Percentiles rank a stretch among this genome's conserved stretches.
Evolutionary conservation across 805 yeast species (phyloP).

Genomic region (Candida ficus): DNA sequence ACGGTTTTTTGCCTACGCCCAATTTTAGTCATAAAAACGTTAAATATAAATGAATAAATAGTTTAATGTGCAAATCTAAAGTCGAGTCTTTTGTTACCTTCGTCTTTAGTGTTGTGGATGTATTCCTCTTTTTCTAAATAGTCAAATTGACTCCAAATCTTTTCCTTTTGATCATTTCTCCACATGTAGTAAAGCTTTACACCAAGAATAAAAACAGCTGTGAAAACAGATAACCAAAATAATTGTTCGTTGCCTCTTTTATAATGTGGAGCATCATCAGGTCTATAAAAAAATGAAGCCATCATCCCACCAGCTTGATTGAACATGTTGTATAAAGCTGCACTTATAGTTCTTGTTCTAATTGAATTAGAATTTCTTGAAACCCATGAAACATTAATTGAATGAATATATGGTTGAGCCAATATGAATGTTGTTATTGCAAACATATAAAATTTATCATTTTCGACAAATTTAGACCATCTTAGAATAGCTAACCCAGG

Average conservation of each 20-base stretch:
- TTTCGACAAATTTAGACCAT: slow-evolving; percentile 31
- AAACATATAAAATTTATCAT: slow-evolving; percentile 28
- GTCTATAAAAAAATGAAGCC: slow-evolving; percentile 51
- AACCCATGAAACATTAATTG: slow-evolving; percentile 31
- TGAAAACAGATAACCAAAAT: slow-evolving; percentile 4
- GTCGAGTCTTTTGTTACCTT: slow-evolving; percentile 57
- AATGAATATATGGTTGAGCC: slow-evolving; percentile 6
- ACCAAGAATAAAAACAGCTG: slow-evolving; percentile 16
- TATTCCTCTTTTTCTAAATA: slow-evolving; percentile 47
- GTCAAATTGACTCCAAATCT: slow-evolving; percentile 45
- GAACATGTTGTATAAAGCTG: slow-evolving; percentile 61
- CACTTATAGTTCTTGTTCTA: slow-evolving; percentile 53
- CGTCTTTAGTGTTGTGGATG: slow-evolving; percentile 38
- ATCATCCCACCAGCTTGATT: slow-evolving; percentile 54
- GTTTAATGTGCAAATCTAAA: slow-evolving; percentile 29
- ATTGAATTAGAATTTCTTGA: slow-evolving; percentile 60
- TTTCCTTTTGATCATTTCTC: slow-evolving; percentile 39
- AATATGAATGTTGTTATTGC: slow-evolving; percentile 1
- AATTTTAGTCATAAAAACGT: too few species aligned
- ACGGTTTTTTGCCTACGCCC: slow-evolving; percentile 36
- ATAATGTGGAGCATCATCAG: slow-evolving; percentile 54
- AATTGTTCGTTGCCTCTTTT: slow-evolving; percentile 44
- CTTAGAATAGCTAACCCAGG: slow-evolving; percentile 30
- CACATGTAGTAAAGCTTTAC: slow-evolving; percentile 8
- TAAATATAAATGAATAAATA: slow-evolving; percentile 22